Evolutionary conservation across 2,329 filamentous ascomycete species (phyloP), one percentile per base, ranked within the genome.

Genomic region (Allantophomopsis cytisporea): DNA sequence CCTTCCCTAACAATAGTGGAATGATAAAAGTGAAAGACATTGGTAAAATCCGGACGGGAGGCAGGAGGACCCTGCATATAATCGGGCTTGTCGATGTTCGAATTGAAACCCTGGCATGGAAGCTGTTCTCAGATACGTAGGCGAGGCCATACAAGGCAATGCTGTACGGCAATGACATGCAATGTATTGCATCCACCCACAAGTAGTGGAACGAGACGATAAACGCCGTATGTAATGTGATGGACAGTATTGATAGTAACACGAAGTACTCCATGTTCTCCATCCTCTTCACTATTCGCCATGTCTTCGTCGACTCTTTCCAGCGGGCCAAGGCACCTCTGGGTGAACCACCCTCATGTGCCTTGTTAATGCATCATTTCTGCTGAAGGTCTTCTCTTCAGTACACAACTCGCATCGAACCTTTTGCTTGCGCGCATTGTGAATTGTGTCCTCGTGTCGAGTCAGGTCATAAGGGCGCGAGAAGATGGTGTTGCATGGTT

Each of bases 401-500:
- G 84, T 87, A 62, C 91, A 98, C 36, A 94, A 64, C 45, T 88
- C 79, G 60, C 91, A 98, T 35, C 86, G 80, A 7, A 95, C 87
- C 66, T 96, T 96, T 59, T 88, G 80, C 68, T 95, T 95, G 52
- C 84, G 78, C 1, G 79, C 80, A 51, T 95, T 95, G 70, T 96
- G 91, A 47, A 96, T 96, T 0, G 91, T 96, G 49, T 95, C 89
- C 59, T 98, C 91, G 56, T 98, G 91, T 16, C 91, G 73, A 0
- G 91, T 98, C 39, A 98, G 70, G 60, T 98, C 91, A 66, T 98
- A 98, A 2, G 91, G 91, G 15, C 91, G 71, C 1, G 89, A 95
- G 61, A 98, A 96, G 39, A 94, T 70, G 0, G 87, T 93, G 57
- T 85, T 89, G 71, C 91, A 96, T 0, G 87, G 82, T 64, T 95